These are phyloP conservation scores for Hydrangea macrophylla DNA, from an alignment of 148 eudicot genomes.

Conservation along the genomic window DNA sequence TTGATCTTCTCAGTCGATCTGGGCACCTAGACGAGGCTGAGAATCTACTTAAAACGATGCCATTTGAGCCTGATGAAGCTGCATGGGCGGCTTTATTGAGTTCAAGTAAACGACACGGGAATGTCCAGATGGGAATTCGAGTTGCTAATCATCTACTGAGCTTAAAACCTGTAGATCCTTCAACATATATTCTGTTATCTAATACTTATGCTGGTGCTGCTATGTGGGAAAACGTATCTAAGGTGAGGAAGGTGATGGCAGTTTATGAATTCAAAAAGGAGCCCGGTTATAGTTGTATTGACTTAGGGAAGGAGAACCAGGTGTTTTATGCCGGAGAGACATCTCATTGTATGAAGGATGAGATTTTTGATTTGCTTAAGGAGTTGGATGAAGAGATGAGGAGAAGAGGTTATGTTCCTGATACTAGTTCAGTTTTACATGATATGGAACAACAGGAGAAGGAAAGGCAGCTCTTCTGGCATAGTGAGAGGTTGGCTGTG, in stretches of 20 bases:
- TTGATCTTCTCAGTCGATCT: slow-evolving; percentile 68
- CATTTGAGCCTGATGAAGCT: slow-evolving; percentile 71
- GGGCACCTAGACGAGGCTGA: slow-evolving; percentile 69
- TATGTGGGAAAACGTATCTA: slow-evolving; percentile 56
- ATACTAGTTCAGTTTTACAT: slow-evolving; percentile 58
- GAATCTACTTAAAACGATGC: slow-evolving; percentile 54
- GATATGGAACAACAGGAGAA: slow-evolving; percentile 62
- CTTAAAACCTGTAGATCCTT: slow-evolving; percentile 52
- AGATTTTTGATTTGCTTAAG: slow-evolving; percentile 37
- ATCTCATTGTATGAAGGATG: slow-evolving; percentile 43
- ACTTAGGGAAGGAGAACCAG: slow-evolving; percentile 53
- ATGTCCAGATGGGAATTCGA: slow-evolving; percentile 35
- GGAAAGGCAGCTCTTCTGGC: slow-evolving; percentile 69
- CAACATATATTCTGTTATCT: slow-evolving; percentile 53
- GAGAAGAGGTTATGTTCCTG: slow-evolving; percentile 65
- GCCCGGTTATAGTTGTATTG: slow-evolving; percentile 67
- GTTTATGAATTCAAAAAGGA: slow-evolving; percentile 45
- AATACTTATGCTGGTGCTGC: slow-evolving; percentile 59
- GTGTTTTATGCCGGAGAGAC: slow-evolving; percentile 65
- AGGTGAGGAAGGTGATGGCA: slow-evolving; percentile 55
- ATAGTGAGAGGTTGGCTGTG: slow-evolving; percentile 72
- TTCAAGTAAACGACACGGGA: slow-evolving; percentile 53
- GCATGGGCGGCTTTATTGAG: slow-evolving; percentile 72
- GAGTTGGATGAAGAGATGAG: slow-evolving; percentile 68
- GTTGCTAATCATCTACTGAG: slow-evolving; percentile 54